Conservation (phyloP, 2,329 filamentous ascomycete genomes). For the Nothophaeocryptopus gaeumannii region DNA sequence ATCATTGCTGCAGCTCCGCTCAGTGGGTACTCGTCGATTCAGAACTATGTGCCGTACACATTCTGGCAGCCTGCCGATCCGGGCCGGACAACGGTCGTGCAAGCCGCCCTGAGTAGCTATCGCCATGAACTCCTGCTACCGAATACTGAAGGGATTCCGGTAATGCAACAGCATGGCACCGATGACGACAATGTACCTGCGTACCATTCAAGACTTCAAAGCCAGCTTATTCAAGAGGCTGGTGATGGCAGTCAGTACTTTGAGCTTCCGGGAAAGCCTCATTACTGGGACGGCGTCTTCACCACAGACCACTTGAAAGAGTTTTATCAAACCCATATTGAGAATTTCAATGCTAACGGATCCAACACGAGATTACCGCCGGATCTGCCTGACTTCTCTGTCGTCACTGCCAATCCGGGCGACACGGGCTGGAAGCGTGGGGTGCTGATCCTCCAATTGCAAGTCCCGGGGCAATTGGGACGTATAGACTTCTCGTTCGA, state of each 20-base stretch:
- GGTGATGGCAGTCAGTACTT: constrained; percentile 46
- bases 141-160: constrained; percentile 52
- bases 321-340: constrained; percentile 47
- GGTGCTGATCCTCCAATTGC: constrained; percentile 50
- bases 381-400: constrained; percentile 41
- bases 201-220: constrained; percentile 56
- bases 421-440: constrained; percentile 54
- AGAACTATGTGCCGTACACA: constrained; percentile 58
- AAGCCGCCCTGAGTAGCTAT: constrained; percentile 51
- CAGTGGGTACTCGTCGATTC: constrained; percentile 58
- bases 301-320: constrained; percentile 48
- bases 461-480: constrained; percentile 51
- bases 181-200: constrained; percentile 58
- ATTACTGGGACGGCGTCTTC: constrained; percentile 57
- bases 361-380: constrained; percentile 18
- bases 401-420: constrained; percentile 52
- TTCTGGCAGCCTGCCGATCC: constrained; percentile 57
- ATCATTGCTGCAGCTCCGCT: constrained; percentile 56
- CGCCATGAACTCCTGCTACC: constrained; percentile 54
- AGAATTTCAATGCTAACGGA: constrained; percentile 17
- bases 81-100: constrained; percentile 46
- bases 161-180: constrained; percentile 57
- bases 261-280: constrained; percentile 49
- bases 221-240: constrained; percentile 47
- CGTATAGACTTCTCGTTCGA: constrained; percentile 43